Base-by-base conservation (phyloP, 106 monocot genomes). In the Agapanthus africanus region DNA sequence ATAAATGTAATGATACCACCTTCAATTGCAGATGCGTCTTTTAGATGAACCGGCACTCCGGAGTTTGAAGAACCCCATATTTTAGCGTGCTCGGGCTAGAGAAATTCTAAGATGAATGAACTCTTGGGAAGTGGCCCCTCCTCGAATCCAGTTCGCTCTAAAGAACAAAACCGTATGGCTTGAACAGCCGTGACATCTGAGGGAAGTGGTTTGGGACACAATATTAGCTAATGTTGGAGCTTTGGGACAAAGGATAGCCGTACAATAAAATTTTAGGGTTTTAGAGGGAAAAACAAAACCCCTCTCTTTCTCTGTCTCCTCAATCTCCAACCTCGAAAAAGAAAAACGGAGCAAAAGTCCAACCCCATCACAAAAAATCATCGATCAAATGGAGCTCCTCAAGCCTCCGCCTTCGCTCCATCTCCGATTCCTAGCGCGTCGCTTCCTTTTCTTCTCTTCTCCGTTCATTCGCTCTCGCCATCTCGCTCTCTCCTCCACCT, bases 351-450 rank as follows among this genome's bases (percentile, higher is more conserved):
- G 32, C 10, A 13, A 2, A 59, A n/a, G n/a, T n/a, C n/a, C n/a
- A n/a, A 8, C 64, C 2, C 39, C 23, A 65, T n/a, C n/a, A 22
- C 23, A 65, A 23, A 23, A 11, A 65, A 11, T 0, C 1, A 22
- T 65, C 37, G 39, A 65, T 39, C 1, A 25, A 40, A 84, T 88
- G 87, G 87, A 83, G 75, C 59, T 82, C 6, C 70, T 80, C 64
- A 33, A 21, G 61, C 61, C 61, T 40, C 42, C 83, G 50, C 61
- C 70, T 50, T 56, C 73, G 14, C 65, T 83, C 52, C 78, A 34
- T 18, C 78, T 80, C 46, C 72, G 80, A 54, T 72, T 76, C 50
- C 27, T 65, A 44, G 62, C 77, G 32, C 52, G 67, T 41, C 69
- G 60, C 54, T 71, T 72, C 76, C 33, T 79, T 66, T 54, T 72